Base-by-base conservation (phyloP, 116 monocot genomes). In the Cymodocea nodosa region DNA sequence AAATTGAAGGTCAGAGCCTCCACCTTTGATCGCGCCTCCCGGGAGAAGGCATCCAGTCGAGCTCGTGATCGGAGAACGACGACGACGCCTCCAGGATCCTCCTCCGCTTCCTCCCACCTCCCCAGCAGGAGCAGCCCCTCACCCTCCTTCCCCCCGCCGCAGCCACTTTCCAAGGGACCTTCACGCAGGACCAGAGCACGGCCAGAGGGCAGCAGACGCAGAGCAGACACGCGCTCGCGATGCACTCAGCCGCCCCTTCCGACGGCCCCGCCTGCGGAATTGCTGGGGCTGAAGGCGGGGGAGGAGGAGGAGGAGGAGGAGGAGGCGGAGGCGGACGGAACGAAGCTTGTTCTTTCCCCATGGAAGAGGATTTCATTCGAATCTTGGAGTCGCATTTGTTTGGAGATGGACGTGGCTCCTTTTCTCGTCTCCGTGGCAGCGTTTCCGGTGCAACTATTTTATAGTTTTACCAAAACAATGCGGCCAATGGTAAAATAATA, bases 11-110 rank as follows among this genome's bases (percentile, higher is more conserved):
- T 44, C 9, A 44, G 12, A 44, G 1, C 44, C 44, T 44, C 5
- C 44, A 44, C 12, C 44, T 44, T 44, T 10, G 44, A 44, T 44
- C 44, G 11, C 44, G 44, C 7, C 44, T 8, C 7, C 0, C 44
- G 30, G 25, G 17, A 23, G 52, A 5, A 25, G 69, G 48, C 49
- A 3, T 18, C 49, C 58, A 69, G 7, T 69, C 69, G 13, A 19
- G 23, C 69, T 69, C 69, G 30, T 59, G 59, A 35, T 69, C 69
- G 25, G 69, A 69, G 69, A 69, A 69, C 12, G 69, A 69, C 23
- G 69, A 69, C 23, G 69, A 69, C 48, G 69, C 69, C 49, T 69
- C 69, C 23, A 69, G 2, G 19, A 69, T 69, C 39, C 40, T 55
- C 40, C 30, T 13, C 34, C 59, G 57, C 3, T 59, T 13, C 19